Conservation (phyloP, 1,284 basidiomycete genomes). For the Bjerkandera adusta region DNA sequence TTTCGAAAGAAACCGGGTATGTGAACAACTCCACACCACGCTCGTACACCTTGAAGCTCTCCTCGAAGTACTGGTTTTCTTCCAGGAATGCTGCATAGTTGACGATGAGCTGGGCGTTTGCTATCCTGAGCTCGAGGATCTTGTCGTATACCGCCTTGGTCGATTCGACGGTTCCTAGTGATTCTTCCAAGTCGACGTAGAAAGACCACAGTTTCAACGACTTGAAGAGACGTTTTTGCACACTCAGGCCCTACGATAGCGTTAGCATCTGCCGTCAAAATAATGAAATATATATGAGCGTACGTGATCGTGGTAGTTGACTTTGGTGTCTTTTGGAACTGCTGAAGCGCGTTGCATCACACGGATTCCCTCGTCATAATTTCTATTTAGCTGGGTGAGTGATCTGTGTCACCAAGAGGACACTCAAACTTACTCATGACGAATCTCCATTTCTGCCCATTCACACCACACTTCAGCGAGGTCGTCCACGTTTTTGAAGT, state of each 20-base stretch:
- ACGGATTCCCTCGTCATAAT: conserved; percentile 93
- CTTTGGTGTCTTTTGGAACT: conserved; percentile 85
- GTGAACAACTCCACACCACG: conserved; percentile 97
- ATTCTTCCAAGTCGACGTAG: conserved; percentile 97
- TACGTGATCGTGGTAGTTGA: conserved; percentile 96
- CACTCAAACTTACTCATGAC: conserved; percentile 75
- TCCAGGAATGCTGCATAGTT: conserved; percentile 98
- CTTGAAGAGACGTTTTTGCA: conserved; percentile 93
- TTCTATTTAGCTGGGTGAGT: conserved; percentile 47
- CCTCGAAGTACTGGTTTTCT: conserved; percentile 97
- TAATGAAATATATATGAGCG: conserved; percentile 28
- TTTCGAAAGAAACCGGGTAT: conserved; percentile 97
- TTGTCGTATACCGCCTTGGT: conserved; percentile 95
- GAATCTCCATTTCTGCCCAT: conserved; percentile 98
- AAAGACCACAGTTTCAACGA: conserved; percentile 99
- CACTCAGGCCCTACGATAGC: conserved; percentile 67
- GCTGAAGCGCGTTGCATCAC: conserved; percentile 96
- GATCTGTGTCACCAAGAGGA: background rate
- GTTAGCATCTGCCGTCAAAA: background rate
- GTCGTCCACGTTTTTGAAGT: conserved; percentile 96
- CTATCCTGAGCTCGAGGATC: conserved; percentile 95
- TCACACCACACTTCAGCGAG: conserved; percentile 99
- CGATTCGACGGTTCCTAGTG: conserved; percentile 90
- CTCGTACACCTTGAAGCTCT: conserved; percentile 99
- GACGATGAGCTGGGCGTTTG: conserved; percentile 97